Evolutionary conservation across 2,329 filamentous ascomycete species (phyloP).

Genomic region (Talaromyces pinophilus): DNA sequence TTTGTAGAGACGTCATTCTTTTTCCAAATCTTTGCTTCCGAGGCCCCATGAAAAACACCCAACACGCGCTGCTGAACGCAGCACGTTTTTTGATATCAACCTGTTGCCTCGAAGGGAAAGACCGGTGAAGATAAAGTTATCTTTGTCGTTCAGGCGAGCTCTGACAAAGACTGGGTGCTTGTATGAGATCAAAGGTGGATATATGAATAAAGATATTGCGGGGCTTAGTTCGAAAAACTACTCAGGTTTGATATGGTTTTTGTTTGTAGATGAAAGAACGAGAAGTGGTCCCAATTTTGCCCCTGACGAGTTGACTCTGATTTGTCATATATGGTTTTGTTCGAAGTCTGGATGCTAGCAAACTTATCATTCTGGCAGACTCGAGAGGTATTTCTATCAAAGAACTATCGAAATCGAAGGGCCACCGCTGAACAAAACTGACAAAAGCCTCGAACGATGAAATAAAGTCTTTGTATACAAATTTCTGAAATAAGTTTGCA

Average conservation of each 20-base stretch:
- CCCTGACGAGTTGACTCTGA: not conserved
- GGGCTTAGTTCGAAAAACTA: not conserved
- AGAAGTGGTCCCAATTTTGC: not conserved
- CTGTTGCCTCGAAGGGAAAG: not conserved
- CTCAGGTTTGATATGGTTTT: not conserved
- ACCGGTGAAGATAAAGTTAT: not conserved
- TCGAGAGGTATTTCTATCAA: not conserved
- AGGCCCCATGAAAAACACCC: not conserved
- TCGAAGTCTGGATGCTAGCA: not conserved
- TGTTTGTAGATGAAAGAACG: not conserved
- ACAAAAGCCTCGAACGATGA: not conserved
- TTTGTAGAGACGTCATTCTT: not conserved
- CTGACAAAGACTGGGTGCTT: not conserved
- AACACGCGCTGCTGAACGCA: not conserved
- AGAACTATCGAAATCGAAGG: not conserved
- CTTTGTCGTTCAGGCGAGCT: not conserved
- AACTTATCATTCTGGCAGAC: not conserved
- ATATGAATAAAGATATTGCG: not conserved
- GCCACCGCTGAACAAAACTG: not conserved
- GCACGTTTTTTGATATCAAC: not conserved
- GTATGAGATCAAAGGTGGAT: constrained; percentile 9
- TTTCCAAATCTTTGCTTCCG: not conserved
- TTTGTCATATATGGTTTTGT: not conserved
- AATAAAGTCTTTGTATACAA: not conserved
- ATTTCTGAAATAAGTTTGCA: not conserved